These are phyloP conservation scores for Hypoxylon intermedium DNA, from an alignment of 495 filamentous ascomycete genomes.

Conservation along the genomic window DNA sequence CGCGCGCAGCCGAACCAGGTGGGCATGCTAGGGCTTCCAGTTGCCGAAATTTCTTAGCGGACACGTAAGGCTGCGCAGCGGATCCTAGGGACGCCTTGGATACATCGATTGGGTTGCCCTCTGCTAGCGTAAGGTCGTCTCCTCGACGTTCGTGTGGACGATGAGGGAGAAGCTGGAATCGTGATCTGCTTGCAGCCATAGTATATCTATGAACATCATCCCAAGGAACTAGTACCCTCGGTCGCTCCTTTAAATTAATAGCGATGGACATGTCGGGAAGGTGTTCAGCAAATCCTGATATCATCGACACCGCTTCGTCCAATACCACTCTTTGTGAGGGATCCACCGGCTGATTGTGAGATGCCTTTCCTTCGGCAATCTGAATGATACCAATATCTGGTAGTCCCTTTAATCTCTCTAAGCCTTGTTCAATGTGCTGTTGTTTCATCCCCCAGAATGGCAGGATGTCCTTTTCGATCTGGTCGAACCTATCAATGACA, in stretches of 20 bases:
- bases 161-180: constrained; percentile 33
- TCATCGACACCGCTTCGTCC: constrained; percentile 69
- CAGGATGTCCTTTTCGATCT: constrained; percentile 70
- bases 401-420: constrained; percentile 32
- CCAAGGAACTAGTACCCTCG: constrained; percentile 76
- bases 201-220: constrained; percentile 50
- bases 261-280: constrained; percentile 83
- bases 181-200: constrained; percentile 42
- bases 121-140: constrained; percentile 35
- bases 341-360: constrained; percentile 50
- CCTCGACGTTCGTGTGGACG: constrained; percentile 50
- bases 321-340: constrained; percentile 60
- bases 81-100: constrained; percentile 4
- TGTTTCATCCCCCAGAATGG: constrained; percentile 78
- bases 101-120: constrained; percentile 1
- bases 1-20: constrained; percentile 63
- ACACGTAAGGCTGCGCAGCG: constrained; percentile 34
- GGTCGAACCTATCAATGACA: constrained; percentile 78
- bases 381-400: constrained; percentile 43
- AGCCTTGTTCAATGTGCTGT: constrained; percentile 59
- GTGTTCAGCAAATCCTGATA: constrained; percentile 70
- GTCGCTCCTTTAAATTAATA: constrained; percentile 80
- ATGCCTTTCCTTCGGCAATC: constrained; percentile 59
- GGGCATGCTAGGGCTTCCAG: constrained; percentile 63
- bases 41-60: constrained; percentile 59